phyloP scores from a whole-genome alignment of 345 rosid species.

The Dipteronia dyeriana region DNA sequence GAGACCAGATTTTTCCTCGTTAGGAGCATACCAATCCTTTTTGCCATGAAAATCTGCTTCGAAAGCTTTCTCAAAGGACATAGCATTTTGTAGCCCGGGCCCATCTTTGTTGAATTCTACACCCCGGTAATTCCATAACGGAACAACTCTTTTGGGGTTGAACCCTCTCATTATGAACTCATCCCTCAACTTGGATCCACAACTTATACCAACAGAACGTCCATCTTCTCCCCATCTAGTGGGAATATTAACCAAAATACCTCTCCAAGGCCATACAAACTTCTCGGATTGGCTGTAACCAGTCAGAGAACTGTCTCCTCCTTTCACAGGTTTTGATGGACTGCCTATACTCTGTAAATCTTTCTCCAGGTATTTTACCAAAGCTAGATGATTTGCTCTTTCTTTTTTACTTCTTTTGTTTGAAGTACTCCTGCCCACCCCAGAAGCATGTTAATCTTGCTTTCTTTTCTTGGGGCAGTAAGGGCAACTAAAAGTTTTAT shows the following conservation, averaged over 20 bases:
- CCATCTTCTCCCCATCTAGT: constrained; percentile 66
- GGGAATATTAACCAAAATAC: constrained; percentile 82
- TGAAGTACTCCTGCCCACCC: constrained; percentile 80
- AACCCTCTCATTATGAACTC: constrained; percentile 75
- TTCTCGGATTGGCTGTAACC: constrained; percentile 60
- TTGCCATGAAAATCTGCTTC: constrained; percentile 80
- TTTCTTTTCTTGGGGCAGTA: constrained; percentile 75
- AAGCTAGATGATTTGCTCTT: constrained; percentile 84
- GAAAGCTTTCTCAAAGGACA: constrained; percentile 83
- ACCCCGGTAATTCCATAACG: constrained; percentile 82
- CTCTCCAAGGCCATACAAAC: constrained; percentile 87
- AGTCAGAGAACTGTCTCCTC: constrained; percentile 29
- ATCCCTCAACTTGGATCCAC: constrained; percentile 81
- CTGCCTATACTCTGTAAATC: constrained; percentile 41
- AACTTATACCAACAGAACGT: constrained; percentile 62
- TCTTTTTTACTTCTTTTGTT: constrained; percentile 66
- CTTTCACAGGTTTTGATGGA: constrained; percentile 32
- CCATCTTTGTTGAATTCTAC: constrained; percentile 91
- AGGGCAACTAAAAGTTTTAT: constrained; percentile 68
- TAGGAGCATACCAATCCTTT: constrained; percentile 57
- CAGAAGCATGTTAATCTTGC: constrained; percentile 87
- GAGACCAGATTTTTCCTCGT: constrained; percentile 50
- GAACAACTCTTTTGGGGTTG: constrained; percentile 79
- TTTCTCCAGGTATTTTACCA: constrained; percentile 66
- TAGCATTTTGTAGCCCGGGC: constrained; percentile 90